phyloP scores from a whole-genome alignment of 495 filamentous ascomycete species.

The Penicillium argentinense region DNA sequence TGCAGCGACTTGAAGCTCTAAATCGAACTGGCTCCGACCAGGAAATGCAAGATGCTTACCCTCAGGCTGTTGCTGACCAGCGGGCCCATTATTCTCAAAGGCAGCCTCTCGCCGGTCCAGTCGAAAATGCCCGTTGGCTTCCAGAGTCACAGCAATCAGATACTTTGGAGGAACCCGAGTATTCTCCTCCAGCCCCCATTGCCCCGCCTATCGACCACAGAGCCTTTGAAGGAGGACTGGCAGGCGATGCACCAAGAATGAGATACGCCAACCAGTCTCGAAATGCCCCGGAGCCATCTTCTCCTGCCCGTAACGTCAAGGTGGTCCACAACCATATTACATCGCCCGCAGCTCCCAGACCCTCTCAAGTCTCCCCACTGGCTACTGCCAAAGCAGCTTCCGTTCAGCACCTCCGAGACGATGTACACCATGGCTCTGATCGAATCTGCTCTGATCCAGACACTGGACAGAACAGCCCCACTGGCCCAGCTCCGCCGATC shows the following conservation, averaged over 20 bases:
- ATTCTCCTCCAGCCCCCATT: slow-evolving; percentile 48
- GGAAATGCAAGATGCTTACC: slow-evolving; percentile 49
- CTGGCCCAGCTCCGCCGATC: slow-evolving; percentile 28
- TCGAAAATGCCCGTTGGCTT: slow-evolving; percentile 17
- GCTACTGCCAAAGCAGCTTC: slow-evolving; percentile 61
- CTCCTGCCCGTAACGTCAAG: slow-evolving; percentile 38
- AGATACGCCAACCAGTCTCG: slow-evolving; percentile 22
- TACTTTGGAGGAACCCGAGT: slow-evolving; percentile 46
- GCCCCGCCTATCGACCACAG: slow-evolving; percentile 36
- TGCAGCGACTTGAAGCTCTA: slow-evolving; percentile 49
- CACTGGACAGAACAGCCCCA: slow-evolving; percentile 39
- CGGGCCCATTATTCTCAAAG: slow-evolving; percentile 30
- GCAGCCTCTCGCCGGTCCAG: slow-evolving; percentile 24
- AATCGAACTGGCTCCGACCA: slow-evolving; percentile 45
- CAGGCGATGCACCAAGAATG: slow-evolving; percentile 16
- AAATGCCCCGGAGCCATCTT: slow-evolving; percentile 22
- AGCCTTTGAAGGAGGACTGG: slow-evolving; percentile 24
- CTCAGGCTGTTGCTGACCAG: slow-evolving; percentile 46
- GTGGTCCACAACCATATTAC: slow-evolving; percentile 61
- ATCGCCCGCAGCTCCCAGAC: slow-evolving; percentile 78
- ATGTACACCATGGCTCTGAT: slow-evolving; percentile 25
- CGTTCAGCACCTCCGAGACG: slow-evolving; percentile 32
- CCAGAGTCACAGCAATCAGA: slow-evolving; percentile 29
- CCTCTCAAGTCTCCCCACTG: slow-evolving; percentile 76
- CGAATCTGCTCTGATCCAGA: slow-evolving; percentile 26